phyloP scores from a whole-genome alignment of 73 alveolate species.

The Effrenium voratum region DNA sequence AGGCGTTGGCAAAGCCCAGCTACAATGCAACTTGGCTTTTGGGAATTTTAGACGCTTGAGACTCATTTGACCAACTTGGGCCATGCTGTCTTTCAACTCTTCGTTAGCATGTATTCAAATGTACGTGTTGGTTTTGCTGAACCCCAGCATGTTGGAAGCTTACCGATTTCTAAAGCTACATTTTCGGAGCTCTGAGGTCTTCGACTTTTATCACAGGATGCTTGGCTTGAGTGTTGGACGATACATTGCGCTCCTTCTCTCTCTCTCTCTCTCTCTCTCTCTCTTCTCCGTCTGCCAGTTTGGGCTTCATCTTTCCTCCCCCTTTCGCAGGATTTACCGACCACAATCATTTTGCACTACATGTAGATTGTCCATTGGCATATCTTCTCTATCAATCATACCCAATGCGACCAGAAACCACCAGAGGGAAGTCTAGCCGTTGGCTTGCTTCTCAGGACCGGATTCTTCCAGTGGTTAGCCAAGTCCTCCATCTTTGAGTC shows the following conservation, averaged over 20 bases:
- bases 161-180: not conserved
- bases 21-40: not conserved
- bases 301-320: too few species aligned
- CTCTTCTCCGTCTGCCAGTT: too few species aligned
- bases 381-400: too few species aligned
- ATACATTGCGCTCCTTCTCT: not conserved
- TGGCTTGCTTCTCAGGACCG: not conserved
- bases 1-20: not conserved
- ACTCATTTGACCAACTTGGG: too few species aligned
- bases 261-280: too few species aligned
- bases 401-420: too few species aligned
- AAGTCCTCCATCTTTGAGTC: conserved; percentile 53
- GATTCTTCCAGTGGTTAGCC: conserved; percentile 50
- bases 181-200: not conserved
- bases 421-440: too few species aligned
- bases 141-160: not conserved
- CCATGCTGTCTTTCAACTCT: not conserved
- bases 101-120: too few species aligned
- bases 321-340: too few species aligned
- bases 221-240: not conserved
- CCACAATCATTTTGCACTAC: too few species aligned
- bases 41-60: too few species aligned
- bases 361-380: too few species aligned
- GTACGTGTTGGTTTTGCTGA: not conserved
- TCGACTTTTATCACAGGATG: not conserved